Base-by-base conservation (phyloP, 1,284 basidiomycete species). In the Tilletia caries region DNA sequence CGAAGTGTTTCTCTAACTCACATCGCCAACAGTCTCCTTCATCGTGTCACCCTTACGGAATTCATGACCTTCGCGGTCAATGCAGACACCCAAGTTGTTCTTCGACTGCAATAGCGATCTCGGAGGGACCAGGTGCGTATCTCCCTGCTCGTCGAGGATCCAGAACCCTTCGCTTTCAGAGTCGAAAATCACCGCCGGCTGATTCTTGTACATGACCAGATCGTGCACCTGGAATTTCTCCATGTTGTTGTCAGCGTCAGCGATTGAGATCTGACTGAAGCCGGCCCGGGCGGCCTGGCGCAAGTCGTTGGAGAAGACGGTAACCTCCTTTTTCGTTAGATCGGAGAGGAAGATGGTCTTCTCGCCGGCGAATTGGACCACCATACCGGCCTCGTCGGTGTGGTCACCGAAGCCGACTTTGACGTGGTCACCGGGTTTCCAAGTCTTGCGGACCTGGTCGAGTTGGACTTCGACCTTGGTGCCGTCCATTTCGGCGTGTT, bases 361-460 rank as follows among this genome's bases (percentile, higher is more conserved):
- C 33, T 64, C 60, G 6, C 32, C 32, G 64, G 84, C 81, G 25
- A 98, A 91, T 37, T 93, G 91, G 54, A 98, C 91, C 27, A 98
- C 95, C 78, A 98, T 87, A 86, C 95, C 95, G 5, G 94, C 96
- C 85, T 97, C 94, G 79, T 96, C 93, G 8, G 89, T 88, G 80
- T 98, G 96, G 85, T 95, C 91, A 29, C 95, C 95, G 6, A 90
- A 88, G 89, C 97, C 93, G 70, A 98, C 95, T 86, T 98, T 98
- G 85, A 99, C 92, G 81, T 99, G 96, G 84, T 98, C 95, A 83
- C 95, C 96, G 66, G 93, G 88, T 83, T 93, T 93, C 87, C 98
- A 98, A 64, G 91, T 88, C 85, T 99, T 98, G 75, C 94, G 88
- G 3, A 98, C 93, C 81, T n/a, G n/a, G n/a, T 91, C 87, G 1